Evolutionary conservation across 257 asterid species (phyloP), one percentile per base, ranked within the genome.

Genomic region (Anisodus tanguticus): DNA sequence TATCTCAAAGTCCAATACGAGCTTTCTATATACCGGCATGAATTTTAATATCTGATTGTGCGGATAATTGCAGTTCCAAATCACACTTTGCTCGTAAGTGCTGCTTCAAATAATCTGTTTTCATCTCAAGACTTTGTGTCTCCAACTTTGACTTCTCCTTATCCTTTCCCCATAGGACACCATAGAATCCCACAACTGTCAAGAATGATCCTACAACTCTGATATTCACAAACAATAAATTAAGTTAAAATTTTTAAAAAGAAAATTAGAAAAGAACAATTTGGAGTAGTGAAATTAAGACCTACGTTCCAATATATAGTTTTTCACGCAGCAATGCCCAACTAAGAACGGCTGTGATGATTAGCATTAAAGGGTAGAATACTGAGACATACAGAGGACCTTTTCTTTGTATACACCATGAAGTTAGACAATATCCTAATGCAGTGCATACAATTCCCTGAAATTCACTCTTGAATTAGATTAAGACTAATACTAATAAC

Each of bases 311-410:
- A 9, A 66, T 67, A 63, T 87, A 91, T 45, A 92, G 86, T 85
- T 90, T 89, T 83, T 95, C 98, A 17, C 86, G 85, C 4, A 95
- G 95, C 22, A 95, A 77, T 66, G 92, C 92, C 98, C 99, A 95
- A 15, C 98, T 95, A 79, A 95, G 92, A 55, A 92, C 66, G 6
- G 98, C 97, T 78, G 93, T 97, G n/a, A 95, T 90, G 37, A 95
- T 94, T 0, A 94, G 95, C 39, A 92, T 86, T 92, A 93, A 87
- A 0, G 99, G 99, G 85, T 93, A 92, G 88, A 95, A 95, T 47
- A 95, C 95, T 0, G 97, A 92, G 5, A 93, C 98, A 6, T 93
- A 94, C 0, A 94, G 85, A 39, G 97, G 98, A 13, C 98, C 97
- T 89, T 91, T 93, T 86, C 88, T 93, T 83, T 89, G 90, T 31